Evolutionary conservation across 2,329 filamentous ascomycete species (phyloP).

Genomic region (Aspergillus chevalieri): DNA sequence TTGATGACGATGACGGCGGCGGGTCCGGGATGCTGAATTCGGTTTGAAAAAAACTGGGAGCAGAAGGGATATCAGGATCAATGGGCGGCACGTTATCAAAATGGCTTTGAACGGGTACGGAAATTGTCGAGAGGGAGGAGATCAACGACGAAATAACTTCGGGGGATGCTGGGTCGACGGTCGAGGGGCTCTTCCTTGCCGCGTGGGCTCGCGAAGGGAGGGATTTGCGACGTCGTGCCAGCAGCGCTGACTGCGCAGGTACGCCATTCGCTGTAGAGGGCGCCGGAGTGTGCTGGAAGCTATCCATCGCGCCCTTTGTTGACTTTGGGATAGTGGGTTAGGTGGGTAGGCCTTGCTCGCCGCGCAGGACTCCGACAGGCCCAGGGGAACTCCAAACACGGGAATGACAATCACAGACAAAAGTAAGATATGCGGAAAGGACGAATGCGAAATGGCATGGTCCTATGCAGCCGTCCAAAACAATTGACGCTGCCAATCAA

Average conservation of each 20-base stretch:
- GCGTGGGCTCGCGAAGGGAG: slow-evolving; percentile 27
- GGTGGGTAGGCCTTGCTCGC: slow-evolving; percentile 5
- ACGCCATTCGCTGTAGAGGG: slow-evolving; percentile 17
- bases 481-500: not conserved
- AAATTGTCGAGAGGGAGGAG: slow-evolving; percentile 55
- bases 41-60: slow-evolving; percentile 23
- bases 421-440: not conserved
- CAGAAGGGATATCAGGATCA: slow-evolving; percentile 33
- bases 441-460: not conserved
- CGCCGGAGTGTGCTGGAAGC: slow-evolving; percentile 17
- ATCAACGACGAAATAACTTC: slow-evolving; percentile 55
- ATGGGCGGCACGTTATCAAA: slow-evolving; percentile 55
- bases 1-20: slow-evolving; percentile 5
- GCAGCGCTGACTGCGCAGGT: slow-evolving; percentile 24
- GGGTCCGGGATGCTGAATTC: slow-evolving; percentile 24
- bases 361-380: slow-evolving; percentile 13
- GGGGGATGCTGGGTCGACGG: slow-evolving; percentile 39
- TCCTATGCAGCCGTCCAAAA: not conserved
- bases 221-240: slow-evolving; percentile 43
- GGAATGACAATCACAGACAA: slow-evolving; percentile 1
- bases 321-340: slow-evolving; percentile 2
- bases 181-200: slow-evolving; percentile 17
- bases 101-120: slow-evolving; percentile 60
- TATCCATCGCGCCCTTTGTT: slow-evolving; percentile 22
- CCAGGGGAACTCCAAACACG: slow-evolving; percentile 25